Percentiles rank a stretch among this genome's conserved stretches.
phyloP scores from a whole-genome alignment of 2,329 filamentous ascomycete species.

The Talaromyces sp. region DNA sequence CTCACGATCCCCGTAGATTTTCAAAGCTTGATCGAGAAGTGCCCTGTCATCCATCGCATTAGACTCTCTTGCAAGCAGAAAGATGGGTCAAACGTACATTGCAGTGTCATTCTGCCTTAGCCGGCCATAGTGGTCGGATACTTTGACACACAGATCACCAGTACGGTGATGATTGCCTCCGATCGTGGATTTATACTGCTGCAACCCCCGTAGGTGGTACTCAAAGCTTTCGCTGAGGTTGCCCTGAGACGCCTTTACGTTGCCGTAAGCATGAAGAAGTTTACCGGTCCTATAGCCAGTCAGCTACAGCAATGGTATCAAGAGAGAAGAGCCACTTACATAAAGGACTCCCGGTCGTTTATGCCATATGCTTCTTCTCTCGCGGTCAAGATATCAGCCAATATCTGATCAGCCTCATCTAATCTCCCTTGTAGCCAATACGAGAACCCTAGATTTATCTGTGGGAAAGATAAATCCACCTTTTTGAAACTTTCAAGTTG shows the following conservation, averaged over 20 bases:
- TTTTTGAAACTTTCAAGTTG: background rate
- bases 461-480: conserved; percentile 5
- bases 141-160: background rate
- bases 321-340: background rate
- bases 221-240: background rate
- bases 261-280: conserved; percentile 8
- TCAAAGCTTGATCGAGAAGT: background rate
- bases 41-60: background rate
- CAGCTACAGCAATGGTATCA: background rate
- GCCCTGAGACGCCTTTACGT: background rate
- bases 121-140: background rate
- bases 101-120: background rate
- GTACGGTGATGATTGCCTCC: background rate
- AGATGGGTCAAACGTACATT: background rate
- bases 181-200: background rate
- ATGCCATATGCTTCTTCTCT: conserved; percentile 11
- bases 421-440: background rate
- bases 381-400: conserved; percentile 2
- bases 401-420: conserved; percentile 5
- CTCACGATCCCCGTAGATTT: background rate
- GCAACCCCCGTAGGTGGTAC: background rate
- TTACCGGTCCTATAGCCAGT: conserved; percentile 8
- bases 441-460: conserved; percentile 10
- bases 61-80: background rate
- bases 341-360: conserved; percentile 6